Percentiles rank a stretch among this genome's conserved stretches.
Conservation (phyloP, 495 filamentous ascomycete species). For the Penicillium diatomitis region DNA sequence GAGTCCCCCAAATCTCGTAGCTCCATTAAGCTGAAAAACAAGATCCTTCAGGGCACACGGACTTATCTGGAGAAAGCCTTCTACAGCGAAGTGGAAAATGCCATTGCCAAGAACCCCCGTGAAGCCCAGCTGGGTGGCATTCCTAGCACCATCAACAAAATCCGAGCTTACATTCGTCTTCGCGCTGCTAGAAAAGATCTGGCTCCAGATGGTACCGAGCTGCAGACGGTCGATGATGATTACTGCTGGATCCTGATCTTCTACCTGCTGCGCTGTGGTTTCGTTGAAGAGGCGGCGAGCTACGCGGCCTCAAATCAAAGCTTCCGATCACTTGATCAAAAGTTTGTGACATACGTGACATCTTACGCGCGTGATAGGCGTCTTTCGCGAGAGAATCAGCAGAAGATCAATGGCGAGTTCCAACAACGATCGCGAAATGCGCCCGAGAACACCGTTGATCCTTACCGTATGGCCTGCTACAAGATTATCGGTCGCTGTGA, state of each 20-base stretch:
- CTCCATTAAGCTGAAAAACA: slow-evolving; percentile 55
- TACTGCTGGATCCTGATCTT: slow-evolving; percentile 92
- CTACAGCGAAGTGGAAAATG: slow-evolving; percentile 59
- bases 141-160: slow-evolving; percentile 77
- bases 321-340: slow-evolving; percentile 83
- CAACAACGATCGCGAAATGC: slow-evolving; percentile 73
- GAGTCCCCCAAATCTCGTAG: slow-evolving; percentile 52
- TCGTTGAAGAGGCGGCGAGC: slow-evolving; percentile 71
- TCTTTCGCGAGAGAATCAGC: slow-evolving; percentile 66
- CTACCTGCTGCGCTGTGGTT: slow-evolving; percentile 80
- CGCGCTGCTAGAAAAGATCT: slow-evolving; percentile 68
- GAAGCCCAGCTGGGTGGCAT: slow-evolving; percentile 87
- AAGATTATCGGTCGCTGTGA: slow-evolving; percentile 96
- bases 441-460: slow-evolving; percentile 80
- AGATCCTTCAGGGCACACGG: slow-evolving; percentile 69
- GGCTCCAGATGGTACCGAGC: slow-evolving; percentile 58
- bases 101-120: slow-evolving; percentile 70
- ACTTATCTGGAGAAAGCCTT: slow-evolving; percentile 66
- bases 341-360: slow-evolving; percentile 81
- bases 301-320: slow-evolving; percentile 74
- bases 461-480: slow-evolving; percentile 94
- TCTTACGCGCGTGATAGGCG: slow-evolving; percentile 64
- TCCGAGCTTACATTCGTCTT: slow-evolving; percentile 82
- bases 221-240: slow-evolving; percentile 64
- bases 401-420: slow-evolving; percentile 82